Conservation (phyloP, 139 green algal genomes). For the Chlamydomonas sphaeroides region DNA sequence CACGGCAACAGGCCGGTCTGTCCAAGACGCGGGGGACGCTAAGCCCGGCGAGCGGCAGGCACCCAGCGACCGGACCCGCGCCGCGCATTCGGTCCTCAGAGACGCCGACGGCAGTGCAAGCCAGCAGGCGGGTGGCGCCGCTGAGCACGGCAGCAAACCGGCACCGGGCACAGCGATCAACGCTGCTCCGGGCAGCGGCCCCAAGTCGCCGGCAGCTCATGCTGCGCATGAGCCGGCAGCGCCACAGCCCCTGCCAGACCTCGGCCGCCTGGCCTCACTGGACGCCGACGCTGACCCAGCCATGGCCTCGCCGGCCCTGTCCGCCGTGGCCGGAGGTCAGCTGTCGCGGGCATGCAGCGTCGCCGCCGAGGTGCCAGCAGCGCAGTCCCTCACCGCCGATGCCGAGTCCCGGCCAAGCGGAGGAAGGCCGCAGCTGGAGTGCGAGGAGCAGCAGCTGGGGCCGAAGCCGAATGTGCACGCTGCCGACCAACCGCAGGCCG, state of each 20-base stretch:
- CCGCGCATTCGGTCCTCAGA: no score
- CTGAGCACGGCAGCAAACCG: no score
- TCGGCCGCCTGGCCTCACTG: neutral
- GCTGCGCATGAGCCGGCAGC: no score
- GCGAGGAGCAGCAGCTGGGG: no score
- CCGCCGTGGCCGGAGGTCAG: neutral
- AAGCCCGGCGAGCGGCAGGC: neutral
- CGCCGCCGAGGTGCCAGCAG: neutral
- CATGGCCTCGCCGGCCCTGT: constrained; percentile 30
- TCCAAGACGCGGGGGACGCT: neutral
- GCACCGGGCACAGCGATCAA: no score
- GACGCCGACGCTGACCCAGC: constrained; percentile 24
- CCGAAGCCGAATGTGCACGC: neutral
- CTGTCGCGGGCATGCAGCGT: neutral
- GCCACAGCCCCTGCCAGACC: no score
- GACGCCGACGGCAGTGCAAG: no score
- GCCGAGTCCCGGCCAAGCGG: no score
- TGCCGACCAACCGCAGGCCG: neutral
- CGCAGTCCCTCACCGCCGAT: neutral
- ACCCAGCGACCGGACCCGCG: no score
- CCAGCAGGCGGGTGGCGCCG: no score
- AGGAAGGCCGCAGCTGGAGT: neutral
- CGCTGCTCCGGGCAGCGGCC: no score
- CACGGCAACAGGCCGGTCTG: neutral
- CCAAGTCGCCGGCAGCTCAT: no score